Evolutionary conservation across 164 flowering plant species (phyloP), one percentile per base, ranked within the genome.

Genomic region (Vitis labrusca): DNA sequence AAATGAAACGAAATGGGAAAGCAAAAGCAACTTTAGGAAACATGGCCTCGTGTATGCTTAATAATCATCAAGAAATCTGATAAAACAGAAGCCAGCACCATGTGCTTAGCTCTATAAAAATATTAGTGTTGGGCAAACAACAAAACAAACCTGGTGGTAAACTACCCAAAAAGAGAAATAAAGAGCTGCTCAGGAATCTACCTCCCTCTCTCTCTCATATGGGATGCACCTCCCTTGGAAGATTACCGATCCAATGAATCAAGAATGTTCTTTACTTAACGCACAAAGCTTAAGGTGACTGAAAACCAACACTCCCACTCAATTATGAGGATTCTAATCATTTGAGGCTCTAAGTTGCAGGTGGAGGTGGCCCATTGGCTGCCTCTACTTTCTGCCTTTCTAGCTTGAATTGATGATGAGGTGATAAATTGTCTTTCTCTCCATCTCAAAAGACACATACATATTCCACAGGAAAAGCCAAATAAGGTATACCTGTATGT

Each of bases 381-480:
- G 32, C 29, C 12, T 51, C 66, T 27, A 8, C 16, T 50, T 63
- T 68, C 57, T 37, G 5, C 63, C 62, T 53, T 69, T 71, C 49
- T 69, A 67, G 29, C 70, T 70, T 71, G 23, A 19, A 50, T 61
- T 54, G 64, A 16, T 64, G 60, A 71, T 64, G 37, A 59, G 51
- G 53, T 19, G 27, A 13, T 56, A 61, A 49, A 64, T 74, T 71
- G 76, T 67, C 73, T 69, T 65, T 61, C 65, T 48, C 59, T 63
- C 62, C 57, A 50, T 59, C 59, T 60, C 75, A 80, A 74, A 76
- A 72, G 79, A 19, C 74, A 77, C 12, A 49, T 50, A 14, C 8
- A 3, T 14, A 52, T 54, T 63, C 55, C 58, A 50, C 59, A 70
- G 72, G 67, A 74, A 71, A 73, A 77, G 77, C 80, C 75, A 77